A percentile compares a stretch with the other conserved stretches of the same genome.
These are phyloP conservation scores for Alternaria infectoria DNA, from an alignment of 2,329 filamentous ascomycete species.

Conservation along the genomic window DNA sequence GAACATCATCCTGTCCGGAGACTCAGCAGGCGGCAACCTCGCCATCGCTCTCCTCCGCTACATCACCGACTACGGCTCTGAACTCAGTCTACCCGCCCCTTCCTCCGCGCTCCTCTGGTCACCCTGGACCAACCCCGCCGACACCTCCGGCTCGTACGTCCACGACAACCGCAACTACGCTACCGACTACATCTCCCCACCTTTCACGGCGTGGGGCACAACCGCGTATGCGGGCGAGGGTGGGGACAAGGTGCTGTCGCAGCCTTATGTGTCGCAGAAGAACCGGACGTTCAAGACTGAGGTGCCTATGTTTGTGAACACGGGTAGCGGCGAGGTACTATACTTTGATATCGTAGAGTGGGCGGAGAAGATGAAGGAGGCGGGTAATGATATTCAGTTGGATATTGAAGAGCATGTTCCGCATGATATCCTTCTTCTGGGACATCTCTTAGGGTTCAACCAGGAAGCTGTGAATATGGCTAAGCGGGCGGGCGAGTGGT, in stretches of 20 bases:
- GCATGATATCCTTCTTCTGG: constrained; percentile 57
- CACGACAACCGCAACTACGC: constrained; percentile 40
- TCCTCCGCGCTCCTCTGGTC: constrained; percentile 52
- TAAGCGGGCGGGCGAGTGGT: constrained; percentile 50
- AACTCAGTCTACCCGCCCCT: constrained; percentile 44
- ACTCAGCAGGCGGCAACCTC: constrained; percentile 59
- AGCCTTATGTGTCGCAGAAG: constrained; percentile 50
- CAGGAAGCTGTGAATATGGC: constrained; percentile 44
- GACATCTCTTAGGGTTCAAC: constrained; percentile 51
- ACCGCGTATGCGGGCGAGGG: constrained; percentile 38
- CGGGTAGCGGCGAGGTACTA: constrained; percentile 52
- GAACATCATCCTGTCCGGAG: constrained; percentile 56
- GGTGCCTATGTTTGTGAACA: constrained; percentile 52
- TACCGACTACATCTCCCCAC: constrained; percentile 52
- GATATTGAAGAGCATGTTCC: constrained; percentile 50
- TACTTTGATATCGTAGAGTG: constrained; percentile 50
- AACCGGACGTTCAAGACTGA: constrained; percentile 48
- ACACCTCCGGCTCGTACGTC: constrained; percentile 31
- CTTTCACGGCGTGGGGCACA: constrained; percentile 54
- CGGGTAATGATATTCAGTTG: constrained; percentile 52
- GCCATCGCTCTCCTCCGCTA: constrained; percentile 56
- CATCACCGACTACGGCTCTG: constrained; percentile 49
- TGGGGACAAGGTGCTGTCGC: constrained; percentile 12
- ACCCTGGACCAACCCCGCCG: constrained; percentile 51
- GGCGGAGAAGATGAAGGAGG: constrained; percentile 45